A percentile compares a stretch with the other conserved stretches of the same genome.
phyloP scores from a whole-genome alignment of 768 basidiomycete species.

The Lentinula aciculospora region DNA sequence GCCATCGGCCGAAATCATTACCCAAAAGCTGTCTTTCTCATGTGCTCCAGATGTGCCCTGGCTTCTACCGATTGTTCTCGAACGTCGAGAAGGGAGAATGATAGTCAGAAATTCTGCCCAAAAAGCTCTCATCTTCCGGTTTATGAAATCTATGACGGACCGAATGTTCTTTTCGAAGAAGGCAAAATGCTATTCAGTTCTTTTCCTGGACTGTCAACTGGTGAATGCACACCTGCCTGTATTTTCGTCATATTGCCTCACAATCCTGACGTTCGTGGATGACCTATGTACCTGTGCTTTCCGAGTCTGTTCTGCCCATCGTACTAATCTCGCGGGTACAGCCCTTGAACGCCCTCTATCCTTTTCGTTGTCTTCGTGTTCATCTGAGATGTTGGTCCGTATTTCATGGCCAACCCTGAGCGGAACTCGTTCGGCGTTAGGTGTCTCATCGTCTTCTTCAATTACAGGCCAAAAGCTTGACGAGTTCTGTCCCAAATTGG shows the following conservation, averaged over 20 bases:
- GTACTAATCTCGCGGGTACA: not conserved
- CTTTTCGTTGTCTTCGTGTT: not conserved
- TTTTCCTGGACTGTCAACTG: not conserved
- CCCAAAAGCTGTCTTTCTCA: too few species aligned
- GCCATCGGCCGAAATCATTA: too few species aligned
- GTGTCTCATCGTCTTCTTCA: not conserved
- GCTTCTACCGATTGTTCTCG: not conserved
- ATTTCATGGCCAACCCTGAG: not conserved
- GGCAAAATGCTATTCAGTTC: not conserved
- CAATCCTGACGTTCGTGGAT: not conserved
- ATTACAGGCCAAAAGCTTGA: slow-evolving; percentile 1
- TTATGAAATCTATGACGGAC: not conserved
- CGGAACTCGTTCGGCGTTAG: not conserved
- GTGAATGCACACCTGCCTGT: not conserved
- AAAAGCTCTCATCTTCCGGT: not conserved
- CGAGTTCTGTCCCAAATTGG: not conserved
- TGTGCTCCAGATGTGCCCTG: not conserved
- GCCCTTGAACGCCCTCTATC: slow-evolving; percentile 3
- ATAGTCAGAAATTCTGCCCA: not conserved
- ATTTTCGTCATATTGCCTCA: not conserved
- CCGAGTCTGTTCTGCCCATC: not conserved
- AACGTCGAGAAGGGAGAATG: not conserved
- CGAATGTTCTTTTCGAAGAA: not conserved
- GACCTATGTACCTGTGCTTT: not conserved
- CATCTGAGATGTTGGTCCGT: not conserved